Base-by-base conservation (phyloP, 2,329 filamentous ascomycete genomes). In the Colletotrichum cereale region DNA sequence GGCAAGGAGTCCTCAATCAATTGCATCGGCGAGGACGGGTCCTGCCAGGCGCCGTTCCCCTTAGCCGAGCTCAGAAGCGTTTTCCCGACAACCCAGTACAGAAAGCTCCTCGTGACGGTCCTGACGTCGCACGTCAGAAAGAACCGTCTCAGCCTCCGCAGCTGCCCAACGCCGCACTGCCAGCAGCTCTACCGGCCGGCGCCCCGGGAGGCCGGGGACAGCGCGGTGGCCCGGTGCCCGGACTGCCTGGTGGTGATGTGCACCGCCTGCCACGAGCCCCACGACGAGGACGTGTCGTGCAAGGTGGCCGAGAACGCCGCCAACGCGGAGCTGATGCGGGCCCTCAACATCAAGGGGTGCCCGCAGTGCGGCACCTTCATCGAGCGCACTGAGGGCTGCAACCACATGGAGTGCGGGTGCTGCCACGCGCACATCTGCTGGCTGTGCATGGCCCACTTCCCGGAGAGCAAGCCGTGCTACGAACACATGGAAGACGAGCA, bases 401-500 rank as follows among this genome's bases (percentile, higher is more conserved):
- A 86, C 73, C 84, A 87, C 73, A 83, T 87, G 69, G 74, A 69
- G 0, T 87, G 86, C 68, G 48, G n/a, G 0, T 74, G 70, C 0
- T 87, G 86, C 67, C 72, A 76, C 3, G 73, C 78, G 0, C 82
- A 86, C 68, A 84, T 87, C 40, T 88, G 85, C 72, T 88, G 85
- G 84, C 76, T 81, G 2, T 88, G 86, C 69, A 71, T 85, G 77
- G 62, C 63, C 24, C 73, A 73, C 0, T 86, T 85, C 69, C 10
- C 14, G 2, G 48, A 38, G 3, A 31, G 10, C n/a, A 0, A 2
- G 4, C n/a, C 5, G 29, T 66, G 63, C 31, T 66, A 60, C 24
- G 8, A 6, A 1, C 63, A 66, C 42, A 52, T 63, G 47, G 1
- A 0, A 0, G 61, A 34, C 1, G 18, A 26, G 11, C 61, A 63